Base-by-base conservation (phyloP, 2,329 filamentous ascomycete genomes). In the Emmonsiellopsis sp. region DNA sequence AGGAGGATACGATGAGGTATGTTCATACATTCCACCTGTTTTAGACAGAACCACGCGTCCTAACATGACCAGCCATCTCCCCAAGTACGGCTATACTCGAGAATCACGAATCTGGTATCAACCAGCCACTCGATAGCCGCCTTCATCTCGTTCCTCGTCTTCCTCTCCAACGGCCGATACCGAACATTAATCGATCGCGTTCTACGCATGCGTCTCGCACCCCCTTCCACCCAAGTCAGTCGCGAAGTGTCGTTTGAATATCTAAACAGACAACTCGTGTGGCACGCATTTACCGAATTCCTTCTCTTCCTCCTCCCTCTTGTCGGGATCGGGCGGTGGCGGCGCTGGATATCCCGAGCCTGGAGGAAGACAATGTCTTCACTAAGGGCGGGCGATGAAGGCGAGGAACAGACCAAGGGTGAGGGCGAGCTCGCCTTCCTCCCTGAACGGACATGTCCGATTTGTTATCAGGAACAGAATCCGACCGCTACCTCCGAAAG, bases 211-310 rank as follows among this genome's bases (percentile, higher is more conserved):
- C 85, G 92, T 53, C 81, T 98, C 44, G 86, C 89, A 3, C 87
- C 93, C 7, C 86, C 87, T 5, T 91, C 86, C 2, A 89, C 82
- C 64, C 88, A 95, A 66, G 86, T 94, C 58, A 89, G 83, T 66
- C 81, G 92, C 34, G 90, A 97, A 70, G 91, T 98, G 30, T 95
- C 89, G 1, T 97, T 98, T 67, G 93, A 98, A 72, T 97, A 96
- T 65, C 81, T 97, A 49, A 98, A 98, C 69, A 85, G 93, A 47
- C 93, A 98, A 72, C 82, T 98, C 9, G 93, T 98, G 38, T 98
- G 93, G 93, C 93, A 98, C 71, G 93, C 93, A n/a, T 95, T 98
- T 64, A 98, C 93, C 30, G 93, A 98, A 68, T 98, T 98, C 63
- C 77, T 98, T n/a, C 80, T 98, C 34, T 98, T 97, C 69, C 81